Conservation (phyloP, 1,139 yeast species). For the Geotrichum histeridarum region DNA sequence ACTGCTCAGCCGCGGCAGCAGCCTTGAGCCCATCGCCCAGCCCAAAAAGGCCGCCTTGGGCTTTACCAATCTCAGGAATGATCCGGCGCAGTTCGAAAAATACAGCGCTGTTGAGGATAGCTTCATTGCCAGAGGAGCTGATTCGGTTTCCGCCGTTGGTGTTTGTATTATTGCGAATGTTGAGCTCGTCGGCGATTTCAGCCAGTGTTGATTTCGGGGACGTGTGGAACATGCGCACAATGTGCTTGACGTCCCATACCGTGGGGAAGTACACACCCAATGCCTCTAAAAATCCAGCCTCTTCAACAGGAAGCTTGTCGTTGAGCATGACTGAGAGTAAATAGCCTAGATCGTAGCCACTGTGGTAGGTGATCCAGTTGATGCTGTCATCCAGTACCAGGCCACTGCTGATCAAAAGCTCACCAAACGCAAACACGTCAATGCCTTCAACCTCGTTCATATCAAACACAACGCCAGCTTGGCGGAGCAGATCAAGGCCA, state of each 20-base stretch:
- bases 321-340: constrained; percentile 72
- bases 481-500: constrained; percentile 67
- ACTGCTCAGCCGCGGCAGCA: constrained; percentile 15
- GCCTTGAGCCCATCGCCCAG: constrained; percentile 32
- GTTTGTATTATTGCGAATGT: constrained; percentile 31
- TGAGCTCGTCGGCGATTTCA: constrained; percentile 49
- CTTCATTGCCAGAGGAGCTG: constrained; percentile 51
- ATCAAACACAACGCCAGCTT: constrained; percentile 78
- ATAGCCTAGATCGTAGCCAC: constrained; percentile 91
- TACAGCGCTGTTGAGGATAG: constrained; percentile 47
- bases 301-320: constrained; percentile 73
- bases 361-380: constrained; percentile 86
- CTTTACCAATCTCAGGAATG: constrained; percentile 34
- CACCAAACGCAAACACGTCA: constrained; percentile 75
- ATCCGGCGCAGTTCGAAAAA: constrained; percentile 47
- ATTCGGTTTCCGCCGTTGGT: constrained; percentile 27
- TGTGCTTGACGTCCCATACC: constrained; percentile 75
- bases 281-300: constrained; percentile 72
- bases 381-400: constrained; percentile 65
- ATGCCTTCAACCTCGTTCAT: constrained; percentile 76
- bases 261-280: constrained; percentile 71
- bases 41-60: constrained; percentile 38
- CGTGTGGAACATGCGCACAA: constrained; percentile 49
- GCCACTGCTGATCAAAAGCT: constrained; percentile 80
- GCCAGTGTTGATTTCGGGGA: constrained; percentile 38